Evolutionary conservation across 2,329 filamentous ascomycete species (phyloP).

Genomic region (Phaeoacremonium minimum): DNA sequence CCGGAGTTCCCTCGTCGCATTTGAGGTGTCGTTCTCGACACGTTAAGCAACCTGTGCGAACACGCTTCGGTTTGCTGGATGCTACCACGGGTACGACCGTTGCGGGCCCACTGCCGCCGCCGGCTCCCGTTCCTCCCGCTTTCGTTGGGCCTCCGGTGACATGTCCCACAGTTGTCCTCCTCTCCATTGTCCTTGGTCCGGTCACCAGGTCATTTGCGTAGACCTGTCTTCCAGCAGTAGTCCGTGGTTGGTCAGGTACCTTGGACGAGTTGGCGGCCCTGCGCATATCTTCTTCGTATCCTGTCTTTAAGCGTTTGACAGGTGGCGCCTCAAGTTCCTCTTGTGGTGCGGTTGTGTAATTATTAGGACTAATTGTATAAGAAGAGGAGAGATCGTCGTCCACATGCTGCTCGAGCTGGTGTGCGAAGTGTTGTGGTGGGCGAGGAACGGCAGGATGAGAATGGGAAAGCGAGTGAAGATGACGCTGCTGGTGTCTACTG

Average conservation of each 20-base stretch:
- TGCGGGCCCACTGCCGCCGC: neutral
- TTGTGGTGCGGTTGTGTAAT: constrained; percentile 5
- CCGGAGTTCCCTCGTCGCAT: constrained; percentile 70
- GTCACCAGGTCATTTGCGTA: too few relatives aligned
- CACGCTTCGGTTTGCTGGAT: constrained; percentile 68
- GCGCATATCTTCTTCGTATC: too few relatives aligned
- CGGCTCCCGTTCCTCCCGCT: neutral
- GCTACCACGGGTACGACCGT: constrained; percentile 8
- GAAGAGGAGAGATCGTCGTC: constrained; percentile 5
- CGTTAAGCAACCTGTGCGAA: constrained; percentile 86
- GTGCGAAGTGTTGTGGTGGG: neutral
- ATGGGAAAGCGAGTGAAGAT: constrained; percentile 1
- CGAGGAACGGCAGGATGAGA: neutral
- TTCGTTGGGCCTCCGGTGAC: too few relatives aligned
- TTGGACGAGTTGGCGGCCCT: too few relatives aligned
- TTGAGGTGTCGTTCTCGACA: constrained; percentile 88
- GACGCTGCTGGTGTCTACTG: constrained; percentile 4
- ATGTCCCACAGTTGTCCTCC: too few relatives aligned
- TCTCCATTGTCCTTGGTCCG: too few relatives aligned
- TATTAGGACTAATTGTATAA: constrained; percentile 3
- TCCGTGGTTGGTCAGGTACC: too few relatives aligned
- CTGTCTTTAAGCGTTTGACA: constrained; percentile 8
- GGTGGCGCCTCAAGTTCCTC: constrained; percentile 8
- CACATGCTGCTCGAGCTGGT: neutral
- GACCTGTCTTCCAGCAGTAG: too few relatives aligned